These are phyloP conservation scores for Xylaria sp. DNA, from an alignment of 2,329 filamentous ascomycete genomes.

Conservation along the genomic window DNA sequence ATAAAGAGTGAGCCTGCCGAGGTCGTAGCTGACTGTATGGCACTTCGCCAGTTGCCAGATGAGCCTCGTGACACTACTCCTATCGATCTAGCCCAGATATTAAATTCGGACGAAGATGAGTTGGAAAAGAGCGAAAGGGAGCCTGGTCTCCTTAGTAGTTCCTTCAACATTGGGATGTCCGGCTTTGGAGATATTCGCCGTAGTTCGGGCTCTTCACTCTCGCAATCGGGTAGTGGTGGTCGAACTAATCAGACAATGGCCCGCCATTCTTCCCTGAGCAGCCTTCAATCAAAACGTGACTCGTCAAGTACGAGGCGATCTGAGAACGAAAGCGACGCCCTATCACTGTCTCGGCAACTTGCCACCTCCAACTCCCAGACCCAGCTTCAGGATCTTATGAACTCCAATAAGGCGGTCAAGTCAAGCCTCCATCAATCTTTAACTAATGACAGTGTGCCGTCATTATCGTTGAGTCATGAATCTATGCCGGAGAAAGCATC, in stretches of 20 bases:
- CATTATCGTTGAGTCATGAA: slow-evolving; percentile 62
- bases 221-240: slow-evolving; percentile 55
- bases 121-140: slow-evolving; percentile 51
- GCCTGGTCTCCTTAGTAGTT: slow-evolving; percentile 55
- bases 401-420: slow-evolving; percentile 68
- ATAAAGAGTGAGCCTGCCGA: slow-evolving; percentile 82
- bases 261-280: slow-evolving; percentile 62
- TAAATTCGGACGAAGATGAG: slow-evolving; percentile 45
- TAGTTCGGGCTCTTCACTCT: slow-evolving; percentile 63
- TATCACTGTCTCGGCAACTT: slow-evolving; percentile 66
- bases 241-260: slow-evolving; percentile 52
- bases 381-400: slow-evolving; percentile 69
- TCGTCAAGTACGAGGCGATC: slow-evolving; percentile 56
- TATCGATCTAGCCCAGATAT: slow-evolving; percentile 40
- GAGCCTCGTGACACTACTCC: slow-evolving; percentile 34
- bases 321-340: slow-evolving; percentile 65
- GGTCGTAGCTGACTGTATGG: slow-evolving; percentile 82
- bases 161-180: slow-evolving; percentile 42
- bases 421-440: slow-evolving; percentile 65
- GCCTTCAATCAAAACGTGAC: slow-evolving; percentile 60
- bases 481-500: slow-evolving; percentile 54
- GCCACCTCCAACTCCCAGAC: slow-evolving; percentile 61
- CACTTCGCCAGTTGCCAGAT: slow-evolving; percentile 61
- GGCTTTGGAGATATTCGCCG: slow-evolving; percentile 60
- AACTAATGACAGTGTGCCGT: slow-evolving; percentile 67